Evolutionary conservation across 1,284 basidiomycete species (phyloP), one percentile per base, ranked within the genome.

Genomic region (Rhodofomes roseus): DNA sequence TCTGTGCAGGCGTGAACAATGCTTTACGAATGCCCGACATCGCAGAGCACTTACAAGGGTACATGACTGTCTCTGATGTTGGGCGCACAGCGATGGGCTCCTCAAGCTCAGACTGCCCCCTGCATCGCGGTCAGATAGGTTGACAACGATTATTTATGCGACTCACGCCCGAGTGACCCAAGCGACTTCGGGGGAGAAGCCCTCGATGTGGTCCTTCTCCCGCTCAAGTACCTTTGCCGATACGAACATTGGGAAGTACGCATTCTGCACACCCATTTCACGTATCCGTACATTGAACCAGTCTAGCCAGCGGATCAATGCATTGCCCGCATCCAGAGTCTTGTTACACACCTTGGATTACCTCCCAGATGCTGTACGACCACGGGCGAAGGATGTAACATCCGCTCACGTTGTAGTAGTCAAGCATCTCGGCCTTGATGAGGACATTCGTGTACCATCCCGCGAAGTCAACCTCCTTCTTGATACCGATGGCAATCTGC

Each of bases 161-260:
- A 85, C 91, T 73, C 71, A 95, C 91, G 96, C 96, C 76, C 85
- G 84, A 48, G 97, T 99, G 57, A 99, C 97, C 97, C 96, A 99
- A 27, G 96, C 97, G 37, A 99, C 97, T 76, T 99, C 96, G 1
- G 96, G 96, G 63, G 96, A 97, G 76, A 99, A 99, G n/a, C 96
- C 96, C 74, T 98, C 97, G 64, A 99, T 95, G 75, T 99, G 96
- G 70, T 99, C 91, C 80, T 99, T 99, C 76, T 99, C 96, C 53
- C 91, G 84, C 76, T 99, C 96, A 57, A 99, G 85, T 39, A 97
- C 93, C 62, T 93, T 93, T 59, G 84, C 77, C 0, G 95, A 97
- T 55, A 99, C 93, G 70, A 99, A 98, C 95, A 99, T 98, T 16
- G 96, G 97, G 84, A 99, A 99, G 73, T 98, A 99, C 46, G 95